These are phyloP conservation scores for Hypoxylon lienhwacheense DNA, from an alignment of 495 filamentous ascomycete species.

Conservation along the genomic window DNA sequence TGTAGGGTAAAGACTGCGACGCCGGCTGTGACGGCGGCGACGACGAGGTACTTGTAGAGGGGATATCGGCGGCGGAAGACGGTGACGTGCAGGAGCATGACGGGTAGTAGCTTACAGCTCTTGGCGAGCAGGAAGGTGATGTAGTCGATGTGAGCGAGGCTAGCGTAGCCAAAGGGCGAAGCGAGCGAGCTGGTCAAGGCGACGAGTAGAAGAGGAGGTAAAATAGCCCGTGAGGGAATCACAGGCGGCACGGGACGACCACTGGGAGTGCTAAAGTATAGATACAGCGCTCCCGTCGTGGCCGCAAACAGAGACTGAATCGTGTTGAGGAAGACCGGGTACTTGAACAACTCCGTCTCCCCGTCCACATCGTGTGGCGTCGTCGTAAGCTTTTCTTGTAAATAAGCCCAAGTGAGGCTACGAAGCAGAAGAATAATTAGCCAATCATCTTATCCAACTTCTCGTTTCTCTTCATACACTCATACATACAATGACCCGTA, in stretches of 20 bases:
- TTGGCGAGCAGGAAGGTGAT: constrained; percentile 98
- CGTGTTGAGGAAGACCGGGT: constrained; percentile 92
- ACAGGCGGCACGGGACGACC: constrained; percentile 58
- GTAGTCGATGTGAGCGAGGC: constrained; percentile 94
- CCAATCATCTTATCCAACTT: not conserved
- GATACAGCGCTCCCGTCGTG: constrained; percentile 78
- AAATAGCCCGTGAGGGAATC: constrained; percentile 73
- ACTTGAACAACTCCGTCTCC: constrained; percentile 75
- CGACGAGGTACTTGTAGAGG: constrained; percentile 94
- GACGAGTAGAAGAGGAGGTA: constrained; percentile 80
- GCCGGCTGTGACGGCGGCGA: constrained; percentile 83
- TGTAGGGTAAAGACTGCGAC: constrained; percentile 95
- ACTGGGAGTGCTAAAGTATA: constrained; percentile 63
- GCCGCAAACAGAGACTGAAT: constrained; percentile 92
- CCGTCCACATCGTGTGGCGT: constrained; percentile 72
- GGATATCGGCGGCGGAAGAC: constrained; percentile 90
- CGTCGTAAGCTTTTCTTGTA: constrained; percentile 97
- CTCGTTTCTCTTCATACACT: not conserved
- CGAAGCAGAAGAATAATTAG: constrained; percentile 26
- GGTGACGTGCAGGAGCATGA: constrained; percentile 95
- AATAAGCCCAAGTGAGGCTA: constrained; percentile 91
- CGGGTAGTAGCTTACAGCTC: constrained; percentile 93
- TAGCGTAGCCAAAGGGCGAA: constrained; percentile 92
- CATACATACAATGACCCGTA: constrained; percentile 87
- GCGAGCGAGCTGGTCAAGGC: constrained; percentile 85